Evolutionary conservation across 192 early-diverging fungal species (phyloP).

Genomic region (Coemansia sp.): DNA sequence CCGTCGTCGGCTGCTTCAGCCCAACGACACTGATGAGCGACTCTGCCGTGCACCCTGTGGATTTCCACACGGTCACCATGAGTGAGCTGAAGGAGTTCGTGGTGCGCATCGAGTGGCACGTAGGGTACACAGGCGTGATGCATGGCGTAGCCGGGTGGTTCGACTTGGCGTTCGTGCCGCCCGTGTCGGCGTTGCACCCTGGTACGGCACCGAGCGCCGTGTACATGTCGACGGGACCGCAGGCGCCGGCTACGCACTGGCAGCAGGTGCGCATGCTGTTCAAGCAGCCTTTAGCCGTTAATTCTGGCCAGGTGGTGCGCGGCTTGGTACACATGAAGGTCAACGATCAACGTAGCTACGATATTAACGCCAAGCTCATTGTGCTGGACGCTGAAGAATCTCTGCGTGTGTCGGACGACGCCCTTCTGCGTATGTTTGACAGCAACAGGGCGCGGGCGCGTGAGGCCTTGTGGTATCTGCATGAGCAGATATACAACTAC

Average conservation of each 20-base stretch:
- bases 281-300: slow-evolving; percentile 91
- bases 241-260: slow-evolving; percentile 93
- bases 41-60: slow-evolving; percentile 62
- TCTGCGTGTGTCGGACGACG: slow-evolving; percentile 30
- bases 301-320: slow-evolving; percentile 80
- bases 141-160: slow-evolving; percentile 98
- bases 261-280: slow-evolving; percentile 94
- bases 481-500: slow-evolving; percentile 90
- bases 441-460: slow-evolving; percentile 46
- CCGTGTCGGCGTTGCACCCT: slow-evolving; percentile 31
- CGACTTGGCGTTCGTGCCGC: slow-evolving; percentile 78
- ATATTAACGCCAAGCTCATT: slow-evolving; percentile 69
- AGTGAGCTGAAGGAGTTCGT: slow-evolving; percentile 78
- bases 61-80: slow-evolving; percentile 81
- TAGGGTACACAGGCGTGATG: slow-evolving; percentile 84
- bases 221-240: slow-evolving; percentile 85
- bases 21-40: slow-evolving; percentile 72
- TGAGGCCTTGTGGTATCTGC: slow-evolving; percentile 79
- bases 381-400: slow-evolving; percentile 34
- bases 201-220: slow-evolving; percentile 54
- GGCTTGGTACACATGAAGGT: slow-evolving; percentile 84
- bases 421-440: slow-evolving; percentile 11
- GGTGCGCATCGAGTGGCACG: slow-evolving; percentile 79
- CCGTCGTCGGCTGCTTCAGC: slow-evolving; percentile 94
- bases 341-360: slow-evolving; percentile 91